These are phyloP conservation scores for Flaveria sonorensis DNA, from an alignment of 129 eudicot species.

Conservation along the genomic window DNA sequence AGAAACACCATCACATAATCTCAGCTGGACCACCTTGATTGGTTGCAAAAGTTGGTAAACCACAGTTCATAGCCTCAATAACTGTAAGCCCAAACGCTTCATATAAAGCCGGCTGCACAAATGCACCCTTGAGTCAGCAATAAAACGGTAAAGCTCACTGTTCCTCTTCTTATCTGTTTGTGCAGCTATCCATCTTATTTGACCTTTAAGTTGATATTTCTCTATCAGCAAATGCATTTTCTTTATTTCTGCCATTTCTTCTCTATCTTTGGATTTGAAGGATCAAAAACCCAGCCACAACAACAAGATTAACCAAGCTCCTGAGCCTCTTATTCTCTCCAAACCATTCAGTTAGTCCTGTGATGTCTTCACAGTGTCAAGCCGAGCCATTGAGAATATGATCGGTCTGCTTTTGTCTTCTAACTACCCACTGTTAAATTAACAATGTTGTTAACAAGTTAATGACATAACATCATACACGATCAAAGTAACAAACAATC, in stretches of 20 bases:
- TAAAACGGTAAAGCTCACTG: conserved; percentile 81
- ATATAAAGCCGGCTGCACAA: conserved; percentile 92
- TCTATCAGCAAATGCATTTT: conserved; percentile 83
- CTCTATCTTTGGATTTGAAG: conserved; percentile 90
- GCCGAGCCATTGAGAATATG: conserved; percentile 97
- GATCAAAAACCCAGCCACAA: conserved; percentile 95
- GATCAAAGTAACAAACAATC: conserved; percentile 16
- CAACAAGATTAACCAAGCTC: conserved; percentile 75
- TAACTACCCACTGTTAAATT: conserved; percentile 64
- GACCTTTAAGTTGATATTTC: conserved; percentile 83
- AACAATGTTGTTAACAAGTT: conserved; percentile 15
- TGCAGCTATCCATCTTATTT: conserved; percentile 96
- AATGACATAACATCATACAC: not conserved
- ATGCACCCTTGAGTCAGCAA: conserved; percentile 95
- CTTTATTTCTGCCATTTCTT: conserved; percentile 85
- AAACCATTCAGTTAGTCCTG: conserved; percentile 87
- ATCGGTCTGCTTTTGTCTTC: conserved; percentile 84
- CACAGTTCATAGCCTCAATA: conserved; percentile 98
- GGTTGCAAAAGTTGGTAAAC: conserved; percentile 89
- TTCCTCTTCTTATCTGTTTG: conserved; percentile 80
- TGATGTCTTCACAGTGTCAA: conserved; percentile 84
- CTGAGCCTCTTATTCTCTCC: conserved; percentile 85
- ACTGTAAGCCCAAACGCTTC: conserved; percentile 99
- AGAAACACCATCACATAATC: conserved; percentile 86
- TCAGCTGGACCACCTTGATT: conserved; percentile 99